Conservation (phyloP, 495 filamentous ascomycete genomes). For the Lineolata rhizophorae region DNA sequence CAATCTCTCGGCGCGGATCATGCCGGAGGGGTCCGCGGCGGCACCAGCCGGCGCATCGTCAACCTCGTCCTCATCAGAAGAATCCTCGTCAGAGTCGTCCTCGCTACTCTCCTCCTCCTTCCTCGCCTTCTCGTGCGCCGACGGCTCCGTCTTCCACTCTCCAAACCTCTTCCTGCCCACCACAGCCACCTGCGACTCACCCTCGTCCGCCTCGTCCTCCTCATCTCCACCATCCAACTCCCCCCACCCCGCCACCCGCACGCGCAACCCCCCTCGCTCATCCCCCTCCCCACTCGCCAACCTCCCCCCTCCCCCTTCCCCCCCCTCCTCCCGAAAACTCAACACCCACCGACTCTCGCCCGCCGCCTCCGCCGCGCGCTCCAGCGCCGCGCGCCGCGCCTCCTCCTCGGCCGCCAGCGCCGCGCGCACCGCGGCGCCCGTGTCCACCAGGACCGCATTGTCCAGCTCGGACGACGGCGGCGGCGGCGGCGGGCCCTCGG, state of each 20-base stretch:
- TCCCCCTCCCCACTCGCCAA: too few relatives aligned
- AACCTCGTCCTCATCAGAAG: constrained; percentile 4
- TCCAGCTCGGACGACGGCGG: constrained; percentile 16
- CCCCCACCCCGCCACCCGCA: constrained; percentile 23
- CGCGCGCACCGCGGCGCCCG: constrained; percentile 35
- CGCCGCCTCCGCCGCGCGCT: constrained; percentile 45
- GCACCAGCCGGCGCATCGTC: constrained; percentile 16
- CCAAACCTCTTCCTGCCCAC: constrained; percentile 7
- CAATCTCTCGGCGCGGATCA: constrained; percentile 15
- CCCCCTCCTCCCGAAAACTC: constrained; percentile 21
- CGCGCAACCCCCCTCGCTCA: constrained; percentile 12
- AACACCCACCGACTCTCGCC: constrained; percentile 85
- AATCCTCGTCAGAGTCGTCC: constrained; percentile 1
- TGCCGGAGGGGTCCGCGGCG: constrained; percentile 15
- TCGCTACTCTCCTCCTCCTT: constrained; percentile 8
- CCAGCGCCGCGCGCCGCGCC: constrained; percentile 47
- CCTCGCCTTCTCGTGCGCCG: constrained; percentile 14
- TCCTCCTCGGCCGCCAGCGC: constrained; percentile 55
- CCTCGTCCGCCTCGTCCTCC: constrained; percentile 9
- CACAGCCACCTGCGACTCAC: constrained; percentile 1
- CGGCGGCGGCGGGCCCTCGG: constrained; percentile 14
- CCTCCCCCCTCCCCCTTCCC: too few relatives aligned
- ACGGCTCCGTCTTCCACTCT: constrained; percentile 23
- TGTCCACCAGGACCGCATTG: too few relatives aligned
- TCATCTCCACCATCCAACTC: constrained; percentile 19